Percentiles rank a stretch among this genome's conserved stretches.
Conservation (phyloP, 129 eudicot species). For the Flaveria bidentis region DNA sequence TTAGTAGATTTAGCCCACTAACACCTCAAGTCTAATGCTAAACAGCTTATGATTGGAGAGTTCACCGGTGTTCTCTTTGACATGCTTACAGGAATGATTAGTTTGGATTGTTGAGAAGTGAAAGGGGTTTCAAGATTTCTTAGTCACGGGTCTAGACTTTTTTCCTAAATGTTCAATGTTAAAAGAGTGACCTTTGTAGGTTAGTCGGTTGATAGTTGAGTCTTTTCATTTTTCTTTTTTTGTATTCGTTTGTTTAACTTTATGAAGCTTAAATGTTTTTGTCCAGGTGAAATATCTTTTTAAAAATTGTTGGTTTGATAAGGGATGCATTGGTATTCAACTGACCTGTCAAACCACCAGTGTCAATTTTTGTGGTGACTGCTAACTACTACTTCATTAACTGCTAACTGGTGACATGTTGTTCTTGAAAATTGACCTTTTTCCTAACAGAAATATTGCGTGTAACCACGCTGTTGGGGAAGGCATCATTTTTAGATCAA, state of each 20-base stretch:
- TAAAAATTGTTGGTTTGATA: conserved; percentile 33
- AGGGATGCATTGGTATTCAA: conserved; percentile 44
- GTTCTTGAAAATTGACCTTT: conserved; percentile 97
- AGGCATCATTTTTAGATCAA: conserved; percentile 98
- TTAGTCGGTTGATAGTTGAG: conserved; percentile 10
- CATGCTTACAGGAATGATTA: conserved; percentile 12
- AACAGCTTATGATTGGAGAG: conserved; percentile 22
- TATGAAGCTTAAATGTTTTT: conserved; percentile 26
- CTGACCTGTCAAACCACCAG: conserved; percentile 54
- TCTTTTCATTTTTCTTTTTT: conserved; percentile 12
- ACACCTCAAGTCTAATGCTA: conserved; percentile 20
- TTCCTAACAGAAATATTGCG: conserved; percentile 99
- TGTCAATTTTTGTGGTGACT: conserved; percentile 69
- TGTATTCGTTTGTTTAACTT: conserved; percentile 20
- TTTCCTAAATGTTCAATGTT: neutral
- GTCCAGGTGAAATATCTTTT: conserved; percentile 29
- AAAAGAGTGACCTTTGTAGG: conserved; percentile 18
- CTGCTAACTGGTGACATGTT: conserved; percentile 98
- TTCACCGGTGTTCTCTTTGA: conserved; percentile 10
- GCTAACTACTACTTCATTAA: conserved; percentile 63
- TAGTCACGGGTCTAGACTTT: conserved; percentile 16
- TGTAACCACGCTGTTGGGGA: conserved; percentile 99
- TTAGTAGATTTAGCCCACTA: conserved; percentile 6
- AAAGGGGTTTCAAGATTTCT: conserved; percentile 32
- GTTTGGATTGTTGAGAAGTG: conserved; percentile 25